Evolutionary conservation across 169 alveolate species (phyloP).

Genomic region (Plasmodium coatneyi): DNA sequence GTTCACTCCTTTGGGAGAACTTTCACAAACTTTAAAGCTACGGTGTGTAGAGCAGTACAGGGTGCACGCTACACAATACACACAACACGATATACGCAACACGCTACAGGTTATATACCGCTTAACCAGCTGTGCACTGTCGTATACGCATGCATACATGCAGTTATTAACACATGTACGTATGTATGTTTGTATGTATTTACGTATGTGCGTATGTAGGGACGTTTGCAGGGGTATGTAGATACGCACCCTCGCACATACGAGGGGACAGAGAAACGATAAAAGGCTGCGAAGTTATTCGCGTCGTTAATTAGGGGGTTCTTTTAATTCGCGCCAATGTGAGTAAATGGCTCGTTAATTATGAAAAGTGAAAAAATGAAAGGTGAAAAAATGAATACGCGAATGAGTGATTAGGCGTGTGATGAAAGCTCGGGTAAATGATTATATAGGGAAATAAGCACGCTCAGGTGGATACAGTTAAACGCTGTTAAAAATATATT

Average conservation of each 20-base stretch:
- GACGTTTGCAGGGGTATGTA: neutral
- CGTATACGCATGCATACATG: neutral
- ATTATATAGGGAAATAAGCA: neutral
- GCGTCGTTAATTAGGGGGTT: neutral
- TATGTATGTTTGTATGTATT: neutral
- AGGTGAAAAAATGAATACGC: neutral
- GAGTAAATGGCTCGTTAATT: neutral
- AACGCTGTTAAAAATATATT: neutral
- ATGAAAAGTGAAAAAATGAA: neutral
- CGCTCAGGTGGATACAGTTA: neutral
- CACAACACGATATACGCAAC: no score
- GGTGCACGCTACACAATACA: neutral
- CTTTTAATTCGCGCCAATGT: neutral
- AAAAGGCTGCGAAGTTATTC: neutral
- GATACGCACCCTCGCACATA: neutral
- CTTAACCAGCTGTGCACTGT: neutral
- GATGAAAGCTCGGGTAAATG: neutral
- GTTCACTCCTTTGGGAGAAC: neutral
- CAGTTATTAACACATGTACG: neutral
- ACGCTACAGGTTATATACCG: neutral
- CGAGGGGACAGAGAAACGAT: neutral
- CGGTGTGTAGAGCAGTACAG: neutral
- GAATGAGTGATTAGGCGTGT: neutral
- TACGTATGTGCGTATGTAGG: no score
- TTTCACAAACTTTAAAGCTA: neutral